Evolutionary conservation across 2,329 filamentous ascomycete species (phyloP), one percentile per base, ranked within the genome.

Genomic region (Penicillium sclerotiorum): DNA sequence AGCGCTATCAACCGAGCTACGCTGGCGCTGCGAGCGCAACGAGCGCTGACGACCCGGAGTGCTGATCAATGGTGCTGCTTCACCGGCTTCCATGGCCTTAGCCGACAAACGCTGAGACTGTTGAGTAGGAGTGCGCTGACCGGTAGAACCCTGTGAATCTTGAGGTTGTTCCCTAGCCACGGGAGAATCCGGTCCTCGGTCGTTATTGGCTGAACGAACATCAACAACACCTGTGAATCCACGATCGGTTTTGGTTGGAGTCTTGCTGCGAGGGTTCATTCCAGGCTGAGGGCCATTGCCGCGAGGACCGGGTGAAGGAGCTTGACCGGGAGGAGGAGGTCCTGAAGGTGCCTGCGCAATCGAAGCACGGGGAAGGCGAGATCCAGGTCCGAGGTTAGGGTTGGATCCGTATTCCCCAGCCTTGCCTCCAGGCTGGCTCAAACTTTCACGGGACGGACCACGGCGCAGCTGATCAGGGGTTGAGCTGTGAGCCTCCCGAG

Each of bases 1-100:
- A 2, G 80, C 81, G 60, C 82, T 88, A 57, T 94, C 89, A 11
- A 89, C 75, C 0, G 88, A 88, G 22, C 80, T 80, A 63, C 87
- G 85, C 28, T 80, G 77, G 15, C 83, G 79, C 36, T 78, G 77
- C 55, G 82, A 81, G 36, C 82, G 80, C 21, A 81, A 72, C n/a
- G 78, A 75, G 23, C 77, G 70, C 71, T 80, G 75, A 40, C 75
- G 66, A 20, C 72, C 65, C 4, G 74, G 74, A 5, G 69, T 62
- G 47, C 63, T 70, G 18, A 76, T 70, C 20, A 77, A 57, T 13
- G 75, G 72, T 37, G 73, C 69, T 35, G 74, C 72, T 60, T 76
- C 73, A 18, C 73, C 70, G 45, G 74, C 70, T 59, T 77, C 72
- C 75, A 75, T 74, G 36, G 73, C 71, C 53, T 72, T 71, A n/a